These are phyloP conservation scores for Tephrocybe sp. DNA, from an alignment of 768 basidiomycete species.

Conservation along the genomic window DNA sequence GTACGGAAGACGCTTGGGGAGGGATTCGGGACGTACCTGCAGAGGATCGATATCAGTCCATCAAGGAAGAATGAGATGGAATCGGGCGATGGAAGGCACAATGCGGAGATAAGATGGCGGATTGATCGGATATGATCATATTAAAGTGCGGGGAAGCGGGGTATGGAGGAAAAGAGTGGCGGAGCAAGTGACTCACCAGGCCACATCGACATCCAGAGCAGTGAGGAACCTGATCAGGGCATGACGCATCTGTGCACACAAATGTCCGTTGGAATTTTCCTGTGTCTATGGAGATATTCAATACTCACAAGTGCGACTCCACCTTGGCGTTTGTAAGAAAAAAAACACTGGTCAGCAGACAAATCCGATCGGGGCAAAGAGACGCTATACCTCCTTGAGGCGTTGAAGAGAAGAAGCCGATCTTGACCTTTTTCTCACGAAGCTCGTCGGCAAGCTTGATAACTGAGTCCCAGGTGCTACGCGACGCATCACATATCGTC, in stretches of 20 bases:
- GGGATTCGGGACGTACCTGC: conserved; percentile 85
- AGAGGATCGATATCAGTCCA: not conserved
- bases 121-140: conserved; percentile 2
- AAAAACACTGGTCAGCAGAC: conserved; percentile 14
- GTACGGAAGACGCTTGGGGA: conserved; percentile 89
- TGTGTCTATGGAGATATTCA: conserved; percentile 16
- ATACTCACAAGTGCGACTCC: conserved; percentile 85
- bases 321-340: conserved; percentile 52
- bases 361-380: conserved; percentile 4
- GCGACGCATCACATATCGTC: conserved; percentile 5
- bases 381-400: conserved; percentile 78
- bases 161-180: conserved; percentile 9
- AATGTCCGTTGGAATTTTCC: conserved; percentile 12
- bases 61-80: not conserved
- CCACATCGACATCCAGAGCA: conserved; percentile 74
- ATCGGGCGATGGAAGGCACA: not conserved
- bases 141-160: conserved; percentile 1
- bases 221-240: conserved; percentile 85
- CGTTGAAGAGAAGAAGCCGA: conserved; percentile 93
- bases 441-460: conserved; percentile 81
- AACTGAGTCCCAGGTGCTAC: conserved; percentile 77
- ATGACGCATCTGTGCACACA: conserved; percentile 74
- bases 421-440: conserved; percentile 81
- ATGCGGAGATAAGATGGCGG: not conserved
- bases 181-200: conserved; percentile 60